Base-by-base conservation (phyloP, 768 basidiomycete species). In the Leccinum variicolor region DNA sequence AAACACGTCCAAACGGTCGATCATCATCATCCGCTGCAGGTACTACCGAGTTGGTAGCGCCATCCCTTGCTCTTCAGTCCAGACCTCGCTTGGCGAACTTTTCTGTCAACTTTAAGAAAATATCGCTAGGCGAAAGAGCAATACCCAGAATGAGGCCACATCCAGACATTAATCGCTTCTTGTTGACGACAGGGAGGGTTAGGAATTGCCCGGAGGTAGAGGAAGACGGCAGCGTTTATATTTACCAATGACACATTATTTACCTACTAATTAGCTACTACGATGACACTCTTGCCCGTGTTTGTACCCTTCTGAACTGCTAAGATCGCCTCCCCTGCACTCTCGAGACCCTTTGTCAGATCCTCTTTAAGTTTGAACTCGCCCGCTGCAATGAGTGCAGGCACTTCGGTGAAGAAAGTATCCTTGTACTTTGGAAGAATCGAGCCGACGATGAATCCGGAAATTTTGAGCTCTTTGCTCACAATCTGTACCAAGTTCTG, bases 311-410 rank as follows among this genome's bases (percentile, higher is more conserved):
- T 66, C 52, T 65, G 69, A 21, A 75, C 64, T n/a, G 66, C 71
- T 8, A 77, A 39, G 26, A 82, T 68, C 0, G 73, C 77, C 45
- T 77, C 71, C 5, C 72, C 75, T 4, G 65, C 73, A 17, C 64
- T 64, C 34, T 80, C 79, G 34, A 85, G 67, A 2, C 82, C 83
- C 6, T 69, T 63, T 1, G 62, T 69, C 1, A 81, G 39, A 46
- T 84, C 77, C 58, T 84, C 84, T 8, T 60, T 68, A 49, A 77
- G 74, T 64, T 79, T 80, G 51, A 84, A 57, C 63, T 81, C 75
- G 3, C 83, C 81, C 3, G 66, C 72, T 4, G 74, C 77, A 31
- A 84, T 61, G 45, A 72, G 68, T 5, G 66, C 64, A 4, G 81
- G 77, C 4, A 84, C 52, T 11, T 66, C 72, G 5, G 66, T 65